A percentile compares a stretch with the other conserved stretches of the same genome.
Evolutionary conservation across 192 early-diverging fungal species (phyloP).

Genomic region (Coemansia sp.): DNA sequence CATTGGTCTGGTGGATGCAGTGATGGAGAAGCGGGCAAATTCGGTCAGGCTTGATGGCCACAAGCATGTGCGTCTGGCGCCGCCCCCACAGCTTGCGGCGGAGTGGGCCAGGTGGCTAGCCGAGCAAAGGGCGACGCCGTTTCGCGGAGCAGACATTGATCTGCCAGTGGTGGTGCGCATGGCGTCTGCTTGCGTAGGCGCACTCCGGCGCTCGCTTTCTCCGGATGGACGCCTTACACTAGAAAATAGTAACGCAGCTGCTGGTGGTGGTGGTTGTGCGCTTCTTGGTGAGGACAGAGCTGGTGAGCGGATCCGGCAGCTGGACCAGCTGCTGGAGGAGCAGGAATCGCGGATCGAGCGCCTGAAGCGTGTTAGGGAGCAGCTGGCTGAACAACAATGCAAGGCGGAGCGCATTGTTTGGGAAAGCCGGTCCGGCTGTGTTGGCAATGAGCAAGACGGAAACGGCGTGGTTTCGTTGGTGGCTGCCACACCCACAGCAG

Average conservation of each 20-base stretch:
- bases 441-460: background rate
- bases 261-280: background rate
- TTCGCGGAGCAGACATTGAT: slow-evolving; percentile 26
- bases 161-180: slow-evolving; percentile 36
- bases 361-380: slow-evolving; percentile 27
- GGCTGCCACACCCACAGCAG: background rate
- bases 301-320: background rate
- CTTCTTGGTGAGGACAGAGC: background rate
- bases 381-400: slow-evolving; percentile 32
- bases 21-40: slow-evolving; percentile 31
- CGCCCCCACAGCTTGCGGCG: slow-evolving; percentile 31
- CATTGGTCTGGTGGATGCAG: slow-evolving; percentile 19
- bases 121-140: slow-evolving; percentile 19
- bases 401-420: slow-evolving; percentile 2
- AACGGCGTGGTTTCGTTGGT: background rate
- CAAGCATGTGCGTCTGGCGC: slow-evolving; percentile 32
- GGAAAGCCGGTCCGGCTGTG: background rate
- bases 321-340: slow-evolving; percentile 9
- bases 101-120: slow-evolving; percentile 49
- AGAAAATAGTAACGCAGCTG: background rate
- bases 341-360: slow-evolving; percentile 23
- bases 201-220: slow-evolving; percentile 15
- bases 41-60: slow-evolving; percentile 28
- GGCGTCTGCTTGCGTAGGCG: slow-evolving; percentile 33
- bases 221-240: background rate